Evolutionary conservation across 2,329 filamentous ascomycete species (phyloP).

Genomic region (Paecilomyces variotii): DNA sequence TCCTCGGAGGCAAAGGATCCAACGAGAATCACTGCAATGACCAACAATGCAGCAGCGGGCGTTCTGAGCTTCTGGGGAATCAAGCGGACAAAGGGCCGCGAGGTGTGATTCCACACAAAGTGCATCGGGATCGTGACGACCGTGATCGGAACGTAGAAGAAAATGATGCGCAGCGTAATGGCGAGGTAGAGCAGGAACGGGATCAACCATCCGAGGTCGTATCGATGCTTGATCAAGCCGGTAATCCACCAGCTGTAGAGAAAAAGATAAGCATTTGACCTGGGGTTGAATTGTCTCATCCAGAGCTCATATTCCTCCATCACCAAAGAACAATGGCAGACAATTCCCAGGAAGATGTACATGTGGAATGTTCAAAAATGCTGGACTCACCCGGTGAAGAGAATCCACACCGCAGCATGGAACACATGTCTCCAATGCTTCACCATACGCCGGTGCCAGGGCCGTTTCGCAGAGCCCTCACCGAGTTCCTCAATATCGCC

Average conservation of each 20-base stretch:
- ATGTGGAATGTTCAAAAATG: neutral
- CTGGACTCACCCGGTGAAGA: slow-evolving; percentile 47
- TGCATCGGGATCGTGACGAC: slow-evolving; percentile 60
- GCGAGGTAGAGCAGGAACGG: slow-evolving; percentile 75
- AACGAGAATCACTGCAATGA: slow-evolving; percentile 66
- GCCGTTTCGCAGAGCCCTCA: slow-evolving; percentile 21
- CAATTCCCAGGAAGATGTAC: neutral
- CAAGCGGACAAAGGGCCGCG: slow-evolving; percentile 47
- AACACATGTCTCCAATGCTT: slow-evolving; percentile 28
- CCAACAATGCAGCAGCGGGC: slow-evolving; percentile 53
- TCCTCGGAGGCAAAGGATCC: slow-evolving; percentile 69
- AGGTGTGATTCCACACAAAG: slow-evolving; percentile 60
- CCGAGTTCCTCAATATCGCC: slow-evolving; percentile 37
- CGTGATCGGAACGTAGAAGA: slow-evolving; percentile 62
- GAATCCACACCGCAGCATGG: slow-evolving; percentile 41
- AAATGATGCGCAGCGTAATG: slow-evolving; percentile 65
- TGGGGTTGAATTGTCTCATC: neutral
- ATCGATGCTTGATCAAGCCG: slow-evolving; percentile 61
- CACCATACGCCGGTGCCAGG: slow-evolving; percentile 16
- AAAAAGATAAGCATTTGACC: slow-evolving; percentile 8
- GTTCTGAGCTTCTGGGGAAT: slow-evolving; percentile 62
- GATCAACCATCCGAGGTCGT: slow-evolving; percentile 71
- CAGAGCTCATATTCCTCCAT: neutral
- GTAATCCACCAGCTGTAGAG: slow-evolving; percentile 64
- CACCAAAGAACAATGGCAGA: neutral